Percentiles rank a stretch among this genome's conserved stretches.
Evolutionary conservation across 306 rosid species (phyloP).

Genomic region (Senna tora): DNA sequence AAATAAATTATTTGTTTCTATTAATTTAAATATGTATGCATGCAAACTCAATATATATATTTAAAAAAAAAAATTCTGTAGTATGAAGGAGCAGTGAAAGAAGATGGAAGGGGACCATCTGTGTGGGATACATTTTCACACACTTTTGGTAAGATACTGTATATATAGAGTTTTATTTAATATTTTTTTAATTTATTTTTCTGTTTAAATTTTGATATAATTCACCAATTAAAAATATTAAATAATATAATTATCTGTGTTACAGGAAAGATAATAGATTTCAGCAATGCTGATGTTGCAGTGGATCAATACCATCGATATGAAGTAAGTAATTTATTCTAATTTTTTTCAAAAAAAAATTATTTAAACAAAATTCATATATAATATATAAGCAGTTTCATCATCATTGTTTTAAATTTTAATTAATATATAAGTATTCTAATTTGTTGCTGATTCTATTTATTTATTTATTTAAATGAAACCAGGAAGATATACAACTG

Average conservation of each 20-base stretch:
- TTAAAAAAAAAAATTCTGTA: too few relatives aligned
- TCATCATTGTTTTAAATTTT: too few relatives aligned
- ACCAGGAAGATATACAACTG: conserved; percentile 21
- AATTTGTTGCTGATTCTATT: background rate
- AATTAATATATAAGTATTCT: background rate
- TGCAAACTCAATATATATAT: background rate
- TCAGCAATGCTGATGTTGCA: conserved; percentile 1
- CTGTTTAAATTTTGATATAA: too few relatives aligned
- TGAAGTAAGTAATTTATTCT: background rate
- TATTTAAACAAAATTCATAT: too few relatives aligned
- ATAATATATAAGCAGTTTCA: too few relatives aligned
- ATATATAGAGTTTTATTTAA: too few relatives aligned
- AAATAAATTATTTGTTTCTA: too few relatives aligned
- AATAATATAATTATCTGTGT: background rate
- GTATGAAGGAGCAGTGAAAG: conserved; percentile 71
- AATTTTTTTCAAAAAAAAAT: too few relatives aligned
- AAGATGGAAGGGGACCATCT: conserved; percentile 54
- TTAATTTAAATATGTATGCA: too few relatives aligned
- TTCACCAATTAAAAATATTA: too few relatives aligned
- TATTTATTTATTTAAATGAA: background rate
- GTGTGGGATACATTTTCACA: conserved; percentile 23
- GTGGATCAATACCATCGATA: conserved; percentile 14
- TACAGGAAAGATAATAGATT: background rate
- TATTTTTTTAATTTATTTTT: too few relatives aligned
- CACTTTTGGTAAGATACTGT: background rate